A percentile compares a stretch with the other conserved stretches of the same genome.
Evolutionary conservation across 257 asterid species (phyloP).

Genomic region (Fraxinus americana): DNA sequence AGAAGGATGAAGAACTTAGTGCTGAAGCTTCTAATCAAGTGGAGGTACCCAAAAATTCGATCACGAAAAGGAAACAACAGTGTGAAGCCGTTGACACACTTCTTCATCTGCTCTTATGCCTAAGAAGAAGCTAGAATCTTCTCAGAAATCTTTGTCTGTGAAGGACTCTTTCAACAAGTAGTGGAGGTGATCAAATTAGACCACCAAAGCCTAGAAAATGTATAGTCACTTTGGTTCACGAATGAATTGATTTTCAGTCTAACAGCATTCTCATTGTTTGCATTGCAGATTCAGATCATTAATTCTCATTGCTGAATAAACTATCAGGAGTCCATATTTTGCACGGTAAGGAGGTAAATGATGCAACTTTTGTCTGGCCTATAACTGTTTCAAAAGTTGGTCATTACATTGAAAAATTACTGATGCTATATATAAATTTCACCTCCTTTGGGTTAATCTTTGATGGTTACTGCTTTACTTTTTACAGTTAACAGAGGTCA

Average conservation of each 20-base stretch:
- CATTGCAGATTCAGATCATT: constrained; percentile 30
- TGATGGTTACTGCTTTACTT: neutral
- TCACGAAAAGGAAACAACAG: constrained; percentile 70
- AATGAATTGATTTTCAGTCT: constrained; percentile 7
- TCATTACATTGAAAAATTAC: no score
- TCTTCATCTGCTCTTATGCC: constrained; percentile 90
- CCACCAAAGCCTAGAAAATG: constrained; percentile 60
- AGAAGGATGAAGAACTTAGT: constrained; percentile 50
- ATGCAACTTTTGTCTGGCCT: neutral
- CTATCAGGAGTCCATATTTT: constrained; percentile 11
- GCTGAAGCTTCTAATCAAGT: constrained; percentile 42
- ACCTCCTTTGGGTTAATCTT: neutral
- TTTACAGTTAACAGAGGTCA: neutral
- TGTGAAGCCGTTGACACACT: constrained; percentile 93
- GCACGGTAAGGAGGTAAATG: constrained; percentile 26
- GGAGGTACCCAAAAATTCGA: constrained; percentile 38
- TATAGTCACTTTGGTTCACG: constrained; percentile 17
- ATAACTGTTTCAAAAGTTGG: neutral
- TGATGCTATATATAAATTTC: no score
- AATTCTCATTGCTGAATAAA: constrained; percentile 7
- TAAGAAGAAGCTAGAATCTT: constrained; percentile 66
- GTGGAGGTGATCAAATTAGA: constrained; percentile 33
- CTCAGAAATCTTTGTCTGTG: constrained; percentile 42
- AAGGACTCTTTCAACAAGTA: constrained; percentile 44
- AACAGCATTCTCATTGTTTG: constrained; percentile 20